Base-by-base conservation (phyloP, 192 early-diverging fungal species). In the Helicostylum pulchrum region DNA sequence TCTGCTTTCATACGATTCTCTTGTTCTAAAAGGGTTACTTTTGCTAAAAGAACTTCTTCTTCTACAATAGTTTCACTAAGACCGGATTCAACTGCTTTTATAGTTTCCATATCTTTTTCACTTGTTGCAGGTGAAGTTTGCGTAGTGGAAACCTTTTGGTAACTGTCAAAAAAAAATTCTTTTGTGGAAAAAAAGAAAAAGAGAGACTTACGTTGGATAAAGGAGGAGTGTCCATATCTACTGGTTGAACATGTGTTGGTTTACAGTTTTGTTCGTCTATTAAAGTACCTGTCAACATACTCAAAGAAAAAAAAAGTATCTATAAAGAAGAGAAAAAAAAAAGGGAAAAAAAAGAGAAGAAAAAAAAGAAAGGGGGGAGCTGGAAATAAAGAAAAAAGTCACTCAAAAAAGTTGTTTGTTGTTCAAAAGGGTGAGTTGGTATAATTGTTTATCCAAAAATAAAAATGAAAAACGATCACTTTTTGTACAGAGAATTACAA, bases 1-100 rank as follows among this genome's bases (percentile, higher is more conserved):
- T 80, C 75, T 43, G 68, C 72, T 44, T 78, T 74, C 20, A 84
- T 64, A 19, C 72, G 49, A n/a, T 79, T 76, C 44, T 78, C 72
- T 49, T 77, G 70, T 61, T 79, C 76, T 49, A 72, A 70, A 21
- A 76, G 74, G 36, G 58, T 76, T 26, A 64, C 64, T n/a, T 70
- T 57, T 2, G 69, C 51, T 20, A 78, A 45, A 58, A 72, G 74
- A 32, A 68, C 74, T 52, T 82, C 77, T 52, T 80, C 79, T 46
- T 68, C 52, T 31, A 60, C 59, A 74, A 82, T 80, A 26, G 71
- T 2, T 26, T 76, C 73, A 5, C 76, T 17, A 10, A 57, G 36
- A 17, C 31, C 55, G 2, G 55, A 17, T 8, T 42, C 55, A n/a
- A 39, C 78, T 17, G 47, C 32, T 20, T 56, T 43, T 3, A 55